Conservation (phyloP, 1,284 basidiomycete genomes). For the Fomitopsis betulina region DNA sequence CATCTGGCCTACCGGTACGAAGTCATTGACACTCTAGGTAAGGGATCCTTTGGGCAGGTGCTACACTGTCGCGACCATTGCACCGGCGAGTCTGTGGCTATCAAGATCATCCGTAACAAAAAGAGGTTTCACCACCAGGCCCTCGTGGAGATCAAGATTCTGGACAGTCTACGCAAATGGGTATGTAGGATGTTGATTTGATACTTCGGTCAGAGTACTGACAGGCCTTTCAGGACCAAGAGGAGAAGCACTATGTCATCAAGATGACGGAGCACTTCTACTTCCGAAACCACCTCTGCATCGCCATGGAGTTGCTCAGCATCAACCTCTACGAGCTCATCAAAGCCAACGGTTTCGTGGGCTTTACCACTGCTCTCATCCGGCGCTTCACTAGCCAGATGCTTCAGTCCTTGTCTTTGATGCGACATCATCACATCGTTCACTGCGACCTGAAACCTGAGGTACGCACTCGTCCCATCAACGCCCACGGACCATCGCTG, state of each 20-base stretch:
- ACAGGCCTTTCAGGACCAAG: slow-evolving; percentile 65
- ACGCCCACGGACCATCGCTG: background rate
- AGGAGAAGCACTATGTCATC: slow-evolving; percentile 96
- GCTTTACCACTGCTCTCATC: slow-evolving; percentile 93
- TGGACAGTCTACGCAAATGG: slow-evolving; percentile 97
- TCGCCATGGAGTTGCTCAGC: slow-evolving; percentile 96
- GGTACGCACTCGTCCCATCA: slow-evolving; percentile 40
- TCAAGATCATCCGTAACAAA: slow-evolving; percentile 99
- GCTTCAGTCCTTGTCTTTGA: slow-evolving; percentile 85
- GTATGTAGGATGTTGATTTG: slow-evolving; percentile 38
- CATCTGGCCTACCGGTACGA: slow-evolving; percentile 98
- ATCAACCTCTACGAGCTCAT: slow-evolving; percentile 99
- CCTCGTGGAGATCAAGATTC: slow-evolving; percentile 96
- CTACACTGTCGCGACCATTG: slow-evolving; percentile 94
- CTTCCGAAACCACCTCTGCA: slow-evolving; percentile 97
- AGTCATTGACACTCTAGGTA: slow-evolving; percentile 87
- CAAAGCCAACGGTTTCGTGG: slow-evolving; percentile 97
- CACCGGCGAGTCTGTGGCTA: slow-evolving; percentile 94
- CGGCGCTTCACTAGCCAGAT: slow-evolving; percentile 97
- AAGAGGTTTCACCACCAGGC: slow-evolving; percentile 99
- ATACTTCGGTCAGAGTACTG: background rate
- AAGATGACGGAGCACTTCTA: slow-evolving; percentile 99
- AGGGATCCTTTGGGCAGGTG: slow-evolving; percentile 98
- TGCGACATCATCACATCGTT: slow-evolving; percentile 97
- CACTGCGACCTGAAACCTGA: slow-evolving; percentile 99